Percentiles rank a stretch among this genome's conserved stretches.
phyloP scores from a whole-genome alignment of 2,329 filamentous ascomycete species.

The Alternaria brassicicola region DNA sequence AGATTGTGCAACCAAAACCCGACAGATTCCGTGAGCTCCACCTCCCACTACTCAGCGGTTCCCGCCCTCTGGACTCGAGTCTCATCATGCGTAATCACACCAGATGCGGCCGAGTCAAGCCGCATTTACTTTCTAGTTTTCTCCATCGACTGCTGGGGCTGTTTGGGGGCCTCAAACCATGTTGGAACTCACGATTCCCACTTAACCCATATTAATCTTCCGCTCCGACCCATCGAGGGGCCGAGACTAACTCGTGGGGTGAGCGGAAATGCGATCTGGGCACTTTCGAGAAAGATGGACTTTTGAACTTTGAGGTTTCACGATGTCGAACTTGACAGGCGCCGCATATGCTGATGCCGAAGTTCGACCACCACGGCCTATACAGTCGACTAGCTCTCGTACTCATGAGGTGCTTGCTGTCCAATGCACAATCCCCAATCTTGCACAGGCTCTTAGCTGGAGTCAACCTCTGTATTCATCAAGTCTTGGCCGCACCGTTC shows the following conservation, averaged over 20 bases:
- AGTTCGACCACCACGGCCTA: not conserved
- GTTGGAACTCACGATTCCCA: not conserved
- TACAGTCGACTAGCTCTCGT: not conserved
- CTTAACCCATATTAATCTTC: not conserved
- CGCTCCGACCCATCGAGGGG: not conserved
- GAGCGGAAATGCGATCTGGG: not conserved
- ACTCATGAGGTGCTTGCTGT: not conserved
- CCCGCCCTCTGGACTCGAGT: not conserved
- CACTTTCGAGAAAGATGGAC: not conserved
- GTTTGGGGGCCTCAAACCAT: not conserved
- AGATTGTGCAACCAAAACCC: not conserved
- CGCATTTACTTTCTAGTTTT: not conserved
- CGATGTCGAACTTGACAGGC: not conserved
- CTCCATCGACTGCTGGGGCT: not conserved
- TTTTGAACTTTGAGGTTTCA: conserved; percentile 1
- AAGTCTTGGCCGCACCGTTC: not conserved
- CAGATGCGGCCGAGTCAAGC: not conserved
- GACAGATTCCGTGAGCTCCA: not conserved
- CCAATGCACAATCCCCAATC: not conserved
- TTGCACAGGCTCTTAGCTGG: not conserved
- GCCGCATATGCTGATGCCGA: not conserved
- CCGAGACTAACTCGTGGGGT: not conserved
- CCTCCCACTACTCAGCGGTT: not conserved
- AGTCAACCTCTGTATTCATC: not conserved
- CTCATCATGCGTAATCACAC: not conserved